Base-by-base conservation (phyloP, 257 asterid species). In the Ilex asprella region DNA sequence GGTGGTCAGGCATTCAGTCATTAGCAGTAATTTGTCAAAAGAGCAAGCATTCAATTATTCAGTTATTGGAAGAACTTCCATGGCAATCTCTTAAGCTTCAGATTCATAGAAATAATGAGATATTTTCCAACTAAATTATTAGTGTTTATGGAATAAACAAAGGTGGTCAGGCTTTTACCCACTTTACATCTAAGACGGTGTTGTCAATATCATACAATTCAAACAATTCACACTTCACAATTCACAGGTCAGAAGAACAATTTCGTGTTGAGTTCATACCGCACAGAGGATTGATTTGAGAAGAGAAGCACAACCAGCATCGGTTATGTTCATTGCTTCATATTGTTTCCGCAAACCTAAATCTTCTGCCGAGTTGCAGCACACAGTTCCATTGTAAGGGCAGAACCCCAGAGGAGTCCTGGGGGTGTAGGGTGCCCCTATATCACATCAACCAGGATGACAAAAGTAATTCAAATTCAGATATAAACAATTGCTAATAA, bases 271-370 rank as follows among this genome's bases (percentile, higher is more conserved):
- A n/a, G 30, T 61, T 60, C 87, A 73, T 82, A 90, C 97, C 64
- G 96, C 74, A n/a, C 97, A 87, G 52, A 85, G 67, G 57, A 90
- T 68, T n/a, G 96, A 82, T 74, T 85, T 84, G 35, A 90, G 66
- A 59, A 85, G 66, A 61, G 96, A 75, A 79, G 93, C 88, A 65
- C 97, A 90, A 47, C 27, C 73, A 47, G 89, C 62, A 72, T 90
- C 82, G 32, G 97, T 82, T 68, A 90, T 62, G 16, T 87, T 90
- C 86, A 87, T 80, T 1, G 81, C 76, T 65, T 64, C 60, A 57
- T 82, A 83, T 44, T 79, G 90, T 31, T 66, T 75, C 84, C 66
- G 73, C 69, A 90, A 53, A 13, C 63, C 67, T 65, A 70, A 71
- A 76, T 87, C 91, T 44, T 82, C 80, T 55, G 78, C 29, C 29